Conservation (phyloP, 805 yeast species). For the Lipomyces starkeyi region DNA sequence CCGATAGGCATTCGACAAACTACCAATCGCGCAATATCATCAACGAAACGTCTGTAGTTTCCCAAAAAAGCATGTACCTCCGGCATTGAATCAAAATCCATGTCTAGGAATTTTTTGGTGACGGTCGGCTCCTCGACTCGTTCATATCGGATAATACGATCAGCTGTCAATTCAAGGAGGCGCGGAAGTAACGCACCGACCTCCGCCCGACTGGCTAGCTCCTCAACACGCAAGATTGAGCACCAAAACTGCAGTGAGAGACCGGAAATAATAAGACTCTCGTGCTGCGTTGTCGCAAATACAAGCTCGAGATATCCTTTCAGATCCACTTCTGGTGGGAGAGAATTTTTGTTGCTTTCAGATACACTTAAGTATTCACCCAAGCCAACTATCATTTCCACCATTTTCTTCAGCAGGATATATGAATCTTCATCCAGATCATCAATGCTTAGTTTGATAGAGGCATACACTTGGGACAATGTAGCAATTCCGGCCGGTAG, state of each 20-base stretch:
- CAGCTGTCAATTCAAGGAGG: slow-evolving; percentile 75
- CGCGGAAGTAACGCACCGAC: slow-evolving; percentile 66
- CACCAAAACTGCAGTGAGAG: slow-evolving; percentile 95
- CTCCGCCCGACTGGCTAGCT: slow-evolving; percentile 50
- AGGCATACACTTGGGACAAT: slow-evolving; percentile 64
- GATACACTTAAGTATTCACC: slow-evolving; percentile 74
- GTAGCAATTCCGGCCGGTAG: slow-evolving; percentile 73
- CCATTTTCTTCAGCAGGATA: slow-evolving; percentile 83
- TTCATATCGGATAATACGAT: slow-evolving; percentile 75
- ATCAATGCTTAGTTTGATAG: slow-evolving; percentile 58
- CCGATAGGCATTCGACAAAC: slow-evolving; percentile 85
- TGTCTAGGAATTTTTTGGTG: slow-evolving; percentile 70
- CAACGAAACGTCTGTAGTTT: slow-evolving; percentile 81
- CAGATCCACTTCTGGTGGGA: slow-evolving; percentile 64
- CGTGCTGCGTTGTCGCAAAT: slow-evolving; percentile 78
- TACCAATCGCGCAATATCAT: slow-evolving; percentile 86
- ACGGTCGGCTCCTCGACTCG: slow-evolving; percentile 63
- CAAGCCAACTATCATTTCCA: slow-evolving; percentile 88
- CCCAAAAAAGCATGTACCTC: slow-evolving; percentile 78
- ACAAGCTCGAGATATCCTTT: slow-evolving; percentile 74
- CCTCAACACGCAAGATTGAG: slow-evolving; percentile 80
- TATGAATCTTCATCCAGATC: slow-evolving; percentile 81
- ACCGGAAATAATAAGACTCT: slow-evolving; percentile 88
- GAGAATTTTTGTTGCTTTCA: slow-evolving; percentile 47
- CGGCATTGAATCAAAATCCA: slow-evolving; percentile 86